Conservation (phyloP, 352 stramenopile genomes). For the Phytophthora agathidicida region DNA sequence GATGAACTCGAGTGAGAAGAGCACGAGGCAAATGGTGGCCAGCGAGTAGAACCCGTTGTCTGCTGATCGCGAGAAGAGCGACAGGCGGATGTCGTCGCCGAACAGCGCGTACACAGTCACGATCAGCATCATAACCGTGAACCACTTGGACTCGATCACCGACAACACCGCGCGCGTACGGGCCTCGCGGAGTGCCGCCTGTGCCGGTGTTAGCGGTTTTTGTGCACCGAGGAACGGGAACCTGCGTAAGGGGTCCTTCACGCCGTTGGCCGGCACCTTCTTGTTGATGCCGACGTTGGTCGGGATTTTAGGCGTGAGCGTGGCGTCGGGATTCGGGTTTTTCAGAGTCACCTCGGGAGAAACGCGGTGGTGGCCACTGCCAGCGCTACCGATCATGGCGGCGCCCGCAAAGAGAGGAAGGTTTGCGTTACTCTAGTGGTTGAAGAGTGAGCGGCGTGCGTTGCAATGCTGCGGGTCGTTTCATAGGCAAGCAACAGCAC, state of each 20-base stretch:
- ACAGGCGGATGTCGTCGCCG: constrained; percentile 90
- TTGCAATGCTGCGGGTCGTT: constrained; percentile 11
- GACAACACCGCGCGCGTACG: constrained; percentile 43
- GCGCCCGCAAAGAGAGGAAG: background rate
- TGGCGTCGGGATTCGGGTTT: constrained; percentile 60
- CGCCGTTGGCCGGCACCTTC: constrained; percentile 14
- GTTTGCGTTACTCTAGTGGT: background rate
- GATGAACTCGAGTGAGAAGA: constrained; percentile 91
- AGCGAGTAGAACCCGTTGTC: constrained; percentile 89
- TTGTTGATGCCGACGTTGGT: constrained; percentile 46
- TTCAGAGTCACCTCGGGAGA: constrained; percentile 77
- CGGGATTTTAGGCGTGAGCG: constrained; percentile 67
- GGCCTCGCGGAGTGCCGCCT: constrained; percentile 48
- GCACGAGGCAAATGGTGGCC: constrained; percentile 85
- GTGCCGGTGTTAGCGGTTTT: constrained; percentile 34
- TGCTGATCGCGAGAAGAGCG: constrained; percentile 62
- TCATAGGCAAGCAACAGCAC: constrained; percentile 5
- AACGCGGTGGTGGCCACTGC: constrained; percentile 58
- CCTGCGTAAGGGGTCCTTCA: constrained; percentile 6
- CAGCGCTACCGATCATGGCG: constrained; percentile 25
- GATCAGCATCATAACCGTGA: constrained; percentile 87
- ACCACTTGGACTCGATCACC: constrained; percentile 78
- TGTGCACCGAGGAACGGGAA: constrained; percentile 19
- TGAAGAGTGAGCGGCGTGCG: constrained; percentile 10
- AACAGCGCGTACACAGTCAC: constrained; percentile 94